Evolutionary conservation across 176 grass and related monocot genomes (phyloP).

Genomic region (Rhipidocladum racemiflorum): DNA sequence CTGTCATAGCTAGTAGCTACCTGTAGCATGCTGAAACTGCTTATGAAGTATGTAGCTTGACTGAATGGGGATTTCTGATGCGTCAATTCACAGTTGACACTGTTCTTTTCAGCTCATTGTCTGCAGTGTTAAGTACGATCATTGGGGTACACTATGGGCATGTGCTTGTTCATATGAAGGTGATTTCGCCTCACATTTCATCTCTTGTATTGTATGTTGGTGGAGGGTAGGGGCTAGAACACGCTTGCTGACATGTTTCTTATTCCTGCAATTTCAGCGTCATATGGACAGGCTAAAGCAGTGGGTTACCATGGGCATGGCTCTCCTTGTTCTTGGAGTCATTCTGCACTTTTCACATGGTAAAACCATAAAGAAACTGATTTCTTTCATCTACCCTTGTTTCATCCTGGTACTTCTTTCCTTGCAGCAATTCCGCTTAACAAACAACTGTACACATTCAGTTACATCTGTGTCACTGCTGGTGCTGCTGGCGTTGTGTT

Average conservation of each 20-base stretch:
- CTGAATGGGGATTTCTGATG: neutral
- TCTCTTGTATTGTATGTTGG: neutral
- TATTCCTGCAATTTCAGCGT: constrained; percentile 36
- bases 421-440: constrained; percentile 73
- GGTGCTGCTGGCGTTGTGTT: constrained; percentile 72
- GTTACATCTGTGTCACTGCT: constrained; percentile 81
- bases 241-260: neutral
- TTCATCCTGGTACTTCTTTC: neutral
- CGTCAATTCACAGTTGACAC: neutral
- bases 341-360: constrained; percentile 89
- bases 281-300: constrained; percentile 75
- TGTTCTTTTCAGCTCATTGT: constrained; percentile 52
- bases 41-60: neutral
- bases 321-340: constrained; percentile 69
- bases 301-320: constrained; percentile 58
- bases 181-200: constrained; percentile 2
- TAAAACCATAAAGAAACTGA: constrained; percentile 1
- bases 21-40: neutral
- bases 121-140: constrained; percentile 76
- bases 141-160: constrained; percentile 84
- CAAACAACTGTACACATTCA: constrained; percentile 87
- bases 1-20: too few species aligned
- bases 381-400: neutral
- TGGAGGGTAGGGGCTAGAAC: neutral
- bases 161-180: constrained; percentile 86